Percentiles rank a stretch among this genome's conserved stretches.
Evolutionary conservation across 164 flowering plant species (phyloP).

Genomic region (Macadamia tetraphylla): DNA sequence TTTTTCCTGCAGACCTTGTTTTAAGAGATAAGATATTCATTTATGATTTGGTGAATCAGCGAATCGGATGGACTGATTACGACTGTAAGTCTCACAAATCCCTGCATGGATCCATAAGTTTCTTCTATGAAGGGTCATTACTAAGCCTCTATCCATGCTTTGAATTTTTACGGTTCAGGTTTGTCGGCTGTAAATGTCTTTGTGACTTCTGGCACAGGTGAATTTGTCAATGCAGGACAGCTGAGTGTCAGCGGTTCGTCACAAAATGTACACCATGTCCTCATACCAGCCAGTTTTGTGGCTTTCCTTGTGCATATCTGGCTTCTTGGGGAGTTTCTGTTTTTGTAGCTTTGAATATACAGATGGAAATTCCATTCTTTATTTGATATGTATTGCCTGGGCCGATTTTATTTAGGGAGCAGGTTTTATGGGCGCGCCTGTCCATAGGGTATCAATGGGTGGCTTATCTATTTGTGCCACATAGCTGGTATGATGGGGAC

Average conservation of each 20-base stretch:
- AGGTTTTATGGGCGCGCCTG: too few species aligned
- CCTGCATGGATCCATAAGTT: background rate
- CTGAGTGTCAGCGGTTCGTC: slow-evolving; percentile 30
- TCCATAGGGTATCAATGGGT: too few species aligned
- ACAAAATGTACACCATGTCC: slow-evolving; percentile 9
- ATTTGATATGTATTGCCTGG: slow-evolving; percentile 10
- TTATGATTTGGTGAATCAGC: slow-evolving; percentile 77
- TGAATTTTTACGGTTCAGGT: slow-evolving; percentile 28
- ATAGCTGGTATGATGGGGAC: too few species aligned
- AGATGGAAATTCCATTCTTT: slow-evolving; percentile 11
- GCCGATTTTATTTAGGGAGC: background rate
- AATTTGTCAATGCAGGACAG: slow-evolving; percentile 44
- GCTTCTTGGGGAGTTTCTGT: background rate
- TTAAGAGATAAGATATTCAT: slow-evolving; percentile 85
- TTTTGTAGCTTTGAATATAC: slow-evolving; percentile 5
- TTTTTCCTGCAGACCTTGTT: slow-evolving; percentile 68
- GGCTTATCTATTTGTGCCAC: too few species aligned
- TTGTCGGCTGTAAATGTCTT: slow-evolving; percentile 61
- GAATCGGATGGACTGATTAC: slow-evolving; percentile 84
- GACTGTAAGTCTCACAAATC: slow-evolving; percentile 51
- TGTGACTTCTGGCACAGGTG: slow-evolving; percentile 33
- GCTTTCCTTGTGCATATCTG: slow-evolving; percentile 17
- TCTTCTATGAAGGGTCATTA: background rate
- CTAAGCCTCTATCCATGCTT: background rate
- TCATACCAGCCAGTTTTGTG: slow-evolving; percentile 7